A percentile compares a stretch with the other conserved stretches of the same genome.
Evolutionary conservation across 1,284 basidiomycete species (phyloP).

Genomic region (Xerocomus nothofagi): DNA sequence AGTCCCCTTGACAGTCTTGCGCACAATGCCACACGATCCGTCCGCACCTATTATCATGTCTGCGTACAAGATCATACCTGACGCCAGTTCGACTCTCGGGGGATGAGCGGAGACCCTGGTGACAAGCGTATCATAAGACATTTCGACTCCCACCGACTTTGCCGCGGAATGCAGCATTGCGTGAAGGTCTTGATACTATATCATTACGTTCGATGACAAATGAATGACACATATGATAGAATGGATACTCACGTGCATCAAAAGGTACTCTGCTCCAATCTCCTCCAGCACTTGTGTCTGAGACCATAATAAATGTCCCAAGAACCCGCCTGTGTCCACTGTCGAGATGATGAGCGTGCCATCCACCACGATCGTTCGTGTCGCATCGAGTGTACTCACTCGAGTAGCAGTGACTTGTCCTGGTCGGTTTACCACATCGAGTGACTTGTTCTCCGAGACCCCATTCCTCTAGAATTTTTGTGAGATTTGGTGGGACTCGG

Average conservation of each 20-base stretch:
- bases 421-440: constrained; percentile 31
- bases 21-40: constrained; percentile 30
- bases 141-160: constrained; percentile 36
- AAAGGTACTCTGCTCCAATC: constrained; percentile 47
- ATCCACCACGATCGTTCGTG: neutral
- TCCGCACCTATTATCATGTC: constrained; percentile 41
- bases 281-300: constrained; percentile 48
- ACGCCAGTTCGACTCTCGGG: constrained; percentile 32
- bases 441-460: constrained; percentile 43
- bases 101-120: constrained; percentile 29
- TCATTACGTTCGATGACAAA: constrained; percentile 6
- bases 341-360: constrained; percentile 1
- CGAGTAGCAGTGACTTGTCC: constrained; percentile 21
- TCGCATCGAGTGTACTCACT: constrained; percentile 23
- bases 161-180: constrained; percentile 42
- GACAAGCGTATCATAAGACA: constrained; percentile 41
- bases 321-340: constrained; percentile 44
- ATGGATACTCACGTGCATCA: constrained; percentile 42
- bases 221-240: constrained; percentile 1
- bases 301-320: constrained; percentile 46
- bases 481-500: constrained; percentile 48
- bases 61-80: constrained; percentile 31
- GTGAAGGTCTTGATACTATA: constrained; percentile 46
- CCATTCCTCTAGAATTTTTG: constrained; percentile 50
- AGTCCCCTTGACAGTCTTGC: constrained; percentile 9